Percentiles rank a stretch among this genome's conserved stretches.
These are phyloP conservation scores for Sporothrix brasiliensis DNA, from an alignment of 2,329 filamentous ascomycete genomes.

Conservation along the genomic window DNA sequence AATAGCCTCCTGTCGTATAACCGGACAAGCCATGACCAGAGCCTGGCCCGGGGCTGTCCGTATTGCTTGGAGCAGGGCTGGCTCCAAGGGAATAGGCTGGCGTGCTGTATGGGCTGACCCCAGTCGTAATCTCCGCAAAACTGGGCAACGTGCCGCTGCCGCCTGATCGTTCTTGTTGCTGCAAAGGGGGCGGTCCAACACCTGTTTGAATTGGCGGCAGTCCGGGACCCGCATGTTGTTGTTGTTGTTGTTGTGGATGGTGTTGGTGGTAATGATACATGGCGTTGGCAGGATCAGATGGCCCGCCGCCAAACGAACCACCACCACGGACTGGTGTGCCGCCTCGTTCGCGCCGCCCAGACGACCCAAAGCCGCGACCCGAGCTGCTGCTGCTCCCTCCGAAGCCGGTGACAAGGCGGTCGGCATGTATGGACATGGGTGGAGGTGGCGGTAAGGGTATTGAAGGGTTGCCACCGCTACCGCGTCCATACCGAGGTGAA, in stretches of 20 bases:
- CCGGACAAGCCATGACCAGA: constrained; percentile 7
- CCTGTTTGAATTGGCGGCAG: constrained; percentile 57
- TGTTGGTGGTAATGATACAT: constrained; percentile 41
- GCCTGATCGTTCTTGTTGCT: constrained; percentile 35
- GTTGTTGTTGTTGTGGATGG: constrained; percentile 40
- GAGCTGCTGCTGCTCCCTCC: constrained; percentile 35
- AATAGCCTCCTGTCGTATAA: constrained; percentile 20
- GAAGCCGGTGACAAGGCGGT: constrained; percentile 41
- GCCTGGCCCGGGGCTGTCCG: constrained; percentile 49
- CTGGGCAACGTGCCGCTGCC: constrained; percentile 54
- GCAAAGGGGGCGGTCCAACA: constrained; percentile 7
- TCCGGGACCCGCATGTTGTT: constrained; percentile 44
- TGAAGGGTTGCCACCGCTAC: constrained; percentile 35
- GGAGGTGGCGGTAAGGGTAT: constrained; percentile 33
- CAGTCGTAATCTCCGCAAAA: constrained; percentile 65
- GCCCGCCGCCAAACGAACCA: constrained; percentile 12
- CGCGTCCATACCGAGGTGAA: constrained; percentile 51
- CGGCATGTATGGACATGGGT: constrained; percentile 32
- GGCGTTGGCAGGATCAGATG: constrained; percentile 29
- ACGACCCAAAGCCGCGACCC: constrained; percentile 7
- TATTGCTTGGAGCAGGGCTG: constrained; percentile 46
- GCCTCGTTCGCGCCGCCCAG: constrained; percentile 19
- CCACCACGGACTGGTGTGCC: constrained; percentile 25
- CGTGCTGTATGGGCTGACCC: constrained; percentile 63
- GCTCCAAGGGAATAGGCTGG: constrained; percentile 55